A percentile compares a stretch with the other conserved stretches of the same genome.
Conservation (phyloP, 2,329 filamentous ascomycete species). For the Dichotomopilus funicola region DNA sequence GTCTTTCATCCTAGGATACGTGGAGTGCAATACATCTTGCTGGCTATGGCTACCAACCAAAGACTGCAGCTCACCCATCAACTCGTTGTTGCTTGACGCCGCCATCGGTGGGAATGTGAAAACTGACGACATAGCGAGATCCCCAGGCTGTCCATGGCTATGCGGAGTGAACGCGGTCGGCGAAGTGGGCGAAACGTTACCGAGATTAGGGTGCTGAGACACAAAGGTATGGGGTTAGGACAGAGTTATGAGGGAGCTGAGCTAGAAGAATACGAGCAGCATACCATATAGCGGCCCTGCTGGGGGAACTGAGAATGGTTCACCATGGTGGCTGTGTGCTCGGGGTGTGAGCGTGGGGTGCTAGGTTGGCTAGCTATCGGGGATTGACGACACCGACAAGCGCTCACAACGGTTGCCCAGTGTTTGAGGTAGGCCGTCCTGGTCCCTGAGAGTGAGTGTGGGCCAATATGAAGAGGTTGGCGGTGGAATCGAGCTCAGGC, state of each 20-base stretch:
- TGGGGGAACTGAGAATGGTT: constrained; percentile 3
- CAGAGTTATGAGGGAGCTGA: not conserved
- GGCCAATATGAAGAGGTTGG: too few relatives aligned
- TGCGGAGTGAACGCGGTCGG: constrained; percentile 9
- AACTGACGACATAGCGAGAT: not conserved
- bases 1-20: constrained; percentile 9
- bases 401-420: too few relatives aligned
- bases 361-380: too few relatives aligned
- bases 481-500: too few relatives aligned
- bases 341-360: not conserved
- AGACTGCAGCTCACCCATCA: not conserved
- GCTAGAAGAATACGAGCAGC: not conserved
- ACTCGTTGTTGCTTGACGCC: not conserved
- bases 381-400: too few relatives aligned
- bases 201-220: constrained; percentile 2
- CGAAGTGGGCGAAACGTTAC: constrained; percentile 1
- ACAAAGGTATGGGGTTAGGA: not conserved
- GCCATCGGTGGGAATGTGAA: not conserved
- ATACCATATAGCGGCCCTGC: constrained; percentile 8
- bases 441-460: too few relatives aligned
- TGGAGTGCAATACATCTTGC: not conserved
- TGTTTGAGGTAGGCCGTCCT: too few relatives aligned
- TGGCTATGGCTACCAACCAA: not conserved
- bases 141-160: not conserved
- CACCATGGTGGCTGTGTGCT: constrained; percentile 1